Base-by-base conservation (phyloP, 441 rosid species). In the Brassica balearica region DNA sequence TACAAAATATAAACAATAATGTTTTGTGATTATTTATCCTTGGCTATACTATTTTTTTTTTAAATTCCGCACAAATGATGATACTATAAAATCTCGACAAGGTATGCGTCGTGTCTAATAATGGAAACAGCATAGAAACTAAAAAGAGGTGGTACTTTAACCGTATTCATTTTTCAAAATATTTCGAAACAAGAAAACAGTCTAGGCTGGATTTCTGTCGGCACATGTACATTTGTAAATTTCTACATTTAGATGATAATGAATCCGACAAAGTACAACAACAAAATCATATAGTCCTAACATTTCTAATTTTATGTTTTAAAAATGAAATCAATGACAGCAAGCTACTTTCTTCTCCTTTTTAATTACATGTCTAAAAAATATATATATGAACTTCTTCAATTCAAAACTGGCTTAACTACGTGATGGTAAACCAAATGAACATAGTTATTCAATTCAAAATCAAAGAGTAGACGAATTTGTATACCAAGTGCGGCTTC, bases 181-280 rank as follows among this genome's bases (percentile, higher is more conserved):
- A 46, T 46, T 12, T 46, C 6, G 6, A 12, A 46, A 12, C 15
- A 46, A 11, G 56, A 48, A 48, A 58, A 22, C 63, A 60, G 65
- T 25, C 8, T 61, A 25, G 9, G 34, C 34, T 60, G 32, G 34
- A 23, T 23, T 60, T 61, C 17, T 12, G 65, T 25, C 65, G 65
- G 9, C 65, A 60, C 32, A 60, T 60, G 27, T 60, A 60, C 29
- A 27, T 23, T 12, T 60, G 20, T 68, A 53, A 29, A 69, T 27
- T 29, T 23, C 63, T 69, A 53, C 46, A 36, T 69, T 14, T 53
- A 59, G 46, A 53, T 69, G 73, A 69, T 19, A 69, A 53, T 53
- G 27, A 27, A 27, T 29, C 61, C 20, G 25, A 25, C 5, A 27
- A 11, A 51, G 25, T 27, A 48, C 20, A 48, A 51, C 41, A 48